Evolutionary conservation across 495 filamentous ascomycete genomes (phyloP).

Genomic region (Penicillium chermesinum): DNA sequence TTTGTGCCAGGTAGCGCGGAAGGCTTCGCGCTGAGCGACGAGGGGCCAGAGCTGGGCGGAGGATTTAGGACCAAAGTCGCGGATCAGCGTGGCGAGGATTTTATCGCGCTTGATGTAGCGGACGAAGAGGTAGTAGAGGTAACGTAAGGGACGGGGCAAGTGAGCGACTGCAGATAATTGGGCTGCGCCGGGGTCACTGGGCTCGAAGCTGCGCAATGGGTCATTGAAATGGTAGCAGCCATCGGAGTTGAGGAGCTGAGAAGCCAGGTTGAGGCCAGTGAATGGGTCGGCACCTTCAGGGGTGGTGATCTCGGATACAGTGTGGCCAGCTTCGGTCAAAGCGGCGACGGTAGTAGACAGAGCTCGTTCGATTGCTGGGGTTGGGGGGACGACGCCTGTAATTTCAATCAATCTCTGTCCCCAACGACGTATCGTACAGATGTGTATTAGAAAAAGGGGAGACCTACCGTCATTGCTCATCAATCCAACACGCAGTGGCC

Average conservation of each 20-base stretch:
- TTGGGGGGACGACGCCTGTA: slow-evolving; percentile 71
- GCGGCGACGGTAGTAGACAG: slow-evolving; percentile 64
- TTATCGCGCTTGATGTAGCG: slow-evolving; percentile 72
- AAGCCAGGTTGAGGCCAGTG: slow-evolving; percentile 71
- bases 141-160: slow-evolving; percentile 72
- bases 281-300: slow-evolving; percentile 58
- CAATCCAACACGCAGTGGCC: slow-evolving; percentile 68
- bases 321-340: slow-evolving; percentile 66
- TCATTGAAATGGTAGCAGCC: slow-evolving; percentile 77
- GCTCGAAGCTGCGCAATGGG: slow-evolving; percentile 73
- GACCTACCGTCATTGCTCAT: slow-evolving; percentile 66
- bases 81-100: slow-evolving; percentile 73
- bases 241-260: slow-evolving; percentile 82
- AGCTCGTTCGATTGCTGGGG: slow-evolving; percentile 77
- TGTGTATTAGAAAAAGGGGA: too few species aligned
- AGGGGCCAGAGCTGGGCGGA: slow-evolving; percentile 78
- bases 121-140: slow-evolving; percentile 82
- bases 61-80: slow-evolving; percentile 63
- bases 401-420: background rate
- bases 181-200: slow-evolving; percentile 70
- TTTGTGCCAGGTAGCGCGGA: slow-evolving; percentile 69
- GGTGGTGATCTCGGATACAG: slow-evolving; percentile 65
- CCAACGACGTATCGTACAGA: background rate
- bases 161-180: slow-evolving; percentile 67
- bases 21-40: slow-evolving; percentile 69